These are phyloP conservation scores for Solanum phureja DNA, from an alignment of 257 asterid species.

Conservation along the genomic window DNA sequence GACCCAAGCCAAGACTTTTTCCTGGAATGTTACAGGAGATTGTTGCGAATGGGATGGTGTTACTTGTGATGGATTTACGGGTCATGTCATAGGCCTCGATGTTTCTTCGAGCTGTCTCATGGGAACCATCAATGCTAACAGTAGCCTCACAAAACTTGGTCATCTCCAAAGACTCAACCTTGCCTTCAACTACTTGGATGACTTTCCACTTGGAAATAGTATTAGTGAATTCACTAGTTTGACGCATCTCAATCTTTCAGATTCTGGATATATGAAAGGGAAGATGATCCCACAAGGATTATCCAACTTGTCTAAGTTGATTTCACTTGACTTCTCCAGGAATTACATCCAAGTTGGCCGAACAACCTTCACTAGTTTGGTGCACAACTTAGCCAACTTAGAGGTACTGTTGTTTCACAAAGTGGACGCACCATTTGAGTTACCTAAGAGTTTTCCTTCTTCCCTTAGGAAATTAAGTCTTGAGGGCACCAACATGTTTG, in stretches of 20 bases:
- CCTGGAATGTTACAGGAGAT: not conserved
- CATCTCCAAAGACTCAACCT: not conserved
- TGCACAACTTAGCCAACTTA: not conserved
- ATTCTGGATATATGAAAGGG: rapidly evolving
- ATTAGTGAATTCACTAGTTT: not conserved
- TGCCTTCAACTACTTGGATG: not conserved
- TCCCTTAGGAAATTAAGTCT: not conserved
- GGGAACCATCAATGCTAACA: not conserved
- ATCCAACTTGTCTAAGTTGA: not conserved
- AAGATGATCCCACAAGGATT: not conserved
- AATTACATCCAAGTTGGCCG: not conserved
- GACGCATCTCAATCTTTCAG: not conserved
- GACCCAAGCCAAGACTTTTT: not conserved
- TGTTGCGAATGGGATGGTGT: not conserved
- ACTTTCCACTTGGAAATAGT: not conserved
- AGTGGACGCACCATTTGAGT: not conserved
- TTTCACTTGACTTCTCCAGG: not conserved
- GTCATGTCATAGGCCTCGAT: not conserved
- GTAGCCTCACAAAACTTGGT: not conserved
- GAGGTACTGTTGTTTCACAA: not conserved
- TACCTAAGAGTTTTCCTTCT: not conserved
- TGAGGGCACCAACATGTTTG: not conserved
- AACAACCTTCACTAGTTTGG: not conserved
- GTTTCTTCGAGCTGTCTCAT: not conserved
- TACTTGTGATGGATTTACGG: not conserved